Evolutionary conservation across 768 basidiomycete genomes (phyloP).

Genomic region (Phanerochaete carnosa): DNA sequence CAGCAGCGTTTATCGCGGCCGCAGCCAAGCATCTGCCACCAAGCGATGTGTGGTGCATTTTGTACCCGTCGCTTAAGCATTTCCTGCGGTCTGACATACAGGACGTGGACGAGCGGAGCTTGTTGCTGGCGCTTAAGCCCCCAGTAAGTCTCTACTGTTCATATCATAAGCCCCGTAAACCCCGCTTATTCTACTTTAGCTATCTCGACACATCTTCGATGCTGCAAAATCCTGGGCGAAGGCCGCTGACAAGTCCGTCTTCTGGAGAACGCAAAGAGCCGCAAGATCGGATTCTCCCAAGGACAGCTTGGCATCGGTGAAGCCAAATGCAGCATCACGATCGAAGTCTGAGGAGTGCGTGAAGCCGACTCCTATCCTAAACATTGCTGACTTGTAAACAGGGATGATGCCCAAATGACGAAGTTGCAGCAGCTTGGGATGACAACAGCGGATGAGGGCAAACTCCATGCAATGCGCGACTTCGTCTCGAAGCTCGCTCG

Average conservation of each 20-base stretch:
- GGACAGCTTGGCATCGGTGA: conserved; percentile 67
- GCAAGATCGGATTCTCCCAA: conserved; percentile 63
- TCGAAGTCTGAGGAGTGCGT: conserved; percentile 76
- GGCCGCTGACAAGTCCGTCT: conserved; percentile 73
- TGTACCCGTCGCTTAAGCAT: conserved; percentile 88
- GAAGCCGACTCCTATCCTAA: neutral
- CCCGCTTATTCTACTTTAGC: conserved; percentile 24
- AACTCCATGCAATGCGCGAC: conserved; percentile 85
- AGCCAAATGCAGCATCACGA: conserved; percentile 46
- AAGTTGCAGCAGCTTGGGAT: conserved; percentile 89
- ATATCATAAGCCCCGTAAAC: too few species aligned
- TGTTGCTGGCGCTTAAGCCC: conserved; percentile 75
- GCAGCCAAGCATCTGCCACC: conserved; percentile 77
- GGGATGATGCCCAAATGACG: conserved; percentile 72
- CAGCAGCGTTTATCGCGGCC: conserved; percentile 84
- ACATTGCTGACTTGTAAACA: conserved; percentile 28
- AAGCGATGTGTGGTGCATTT: conserved; percentile 95
- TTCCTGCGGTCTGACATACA: conserved; percentile 82
- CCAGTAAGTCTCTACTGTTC: conserved; percentile 77
- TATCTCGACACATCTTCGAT: conserved; percentile 75
- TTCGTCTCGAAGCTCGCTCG: conserved; percentile 84
- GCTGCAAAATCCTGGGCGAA: conserved; percentile 87
- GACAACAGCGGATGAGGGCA: conserved; percentile 75
- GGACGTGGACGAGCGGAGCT: conserved; percentile 64
- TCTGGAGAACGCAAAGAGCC: conserved; percentile 66